phyloP scores from a whole-genome alignment of 257 asterid genomes.

The Solanum commersonii region DNA sequence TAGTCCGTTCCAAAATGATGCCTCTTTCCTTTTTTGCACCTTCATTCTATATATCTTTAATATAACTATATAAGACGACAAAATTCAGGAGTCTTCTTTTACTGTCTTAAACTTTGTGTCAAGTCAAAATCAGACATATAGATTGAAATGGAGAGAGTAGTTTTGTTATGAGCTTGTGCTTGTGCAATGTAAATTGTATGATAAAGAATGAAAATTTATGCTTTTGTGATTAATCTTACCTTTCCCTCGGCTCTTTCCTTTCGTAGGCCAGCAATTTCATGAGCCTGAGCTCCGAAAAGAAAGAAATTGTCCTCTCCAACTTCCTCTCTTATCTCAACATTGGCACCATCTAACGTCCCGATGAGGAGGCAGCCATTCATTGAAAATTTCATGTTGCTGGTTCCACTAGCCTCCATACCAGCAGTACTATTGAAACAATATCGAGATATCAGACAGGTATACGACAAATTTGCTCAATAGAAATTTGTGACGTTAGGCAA shows the following conservation, averaged over 20 bases:
- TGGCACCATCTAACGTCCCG: slow-evolving; percentile 87
- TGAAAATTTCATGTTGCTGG: slow-evolving; percentile 88
- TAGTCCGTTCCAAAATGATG: background rate
- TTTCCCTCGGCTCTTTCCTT: slow-evolving; percentile 79
- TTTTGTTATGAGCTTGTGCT: background rate
- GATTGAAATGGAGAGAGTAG: background rate
- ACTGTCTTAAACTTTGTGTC: background rate
- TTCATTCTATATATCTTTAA: background rate
- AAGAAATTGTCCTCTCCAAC: slow-evolving; percentile 82
- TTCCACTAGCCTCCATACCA: slow-evolving; percentile 96
- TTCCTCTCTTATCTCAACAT: slow-evolving; percentile 81
- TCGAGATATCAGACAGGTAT: background rate
- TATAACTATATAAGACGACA: background rate
- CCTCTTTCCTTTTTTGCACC: background rate
- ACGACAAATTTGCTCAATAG: background rate
- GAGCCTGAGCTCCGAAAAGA: slow-evolving; percentile 82
- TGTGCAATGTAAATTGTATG: background rate
- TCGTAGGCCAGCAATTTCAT: slow-evolving; percentile 66
- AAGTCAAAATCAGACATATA: background rate
- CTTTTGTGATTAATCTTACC: slow-evolving; percentile 18
- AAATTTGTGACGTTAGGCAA: background rate
- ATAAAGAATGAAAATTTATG: background rate
- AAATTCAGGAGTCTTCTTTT: background rate
- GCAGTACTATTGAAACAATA: slow-evolving; percentile 42
- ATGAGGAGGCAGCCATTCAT: slow-evolving; percentile 86